Percentiles rank a stretch among this genome's conserved stretches.
These are phyloP conservation scores for Sclerospora graminicola DNA, from an alignment of 352 stramenopile species.

Conservation along the genomic window DNA sequence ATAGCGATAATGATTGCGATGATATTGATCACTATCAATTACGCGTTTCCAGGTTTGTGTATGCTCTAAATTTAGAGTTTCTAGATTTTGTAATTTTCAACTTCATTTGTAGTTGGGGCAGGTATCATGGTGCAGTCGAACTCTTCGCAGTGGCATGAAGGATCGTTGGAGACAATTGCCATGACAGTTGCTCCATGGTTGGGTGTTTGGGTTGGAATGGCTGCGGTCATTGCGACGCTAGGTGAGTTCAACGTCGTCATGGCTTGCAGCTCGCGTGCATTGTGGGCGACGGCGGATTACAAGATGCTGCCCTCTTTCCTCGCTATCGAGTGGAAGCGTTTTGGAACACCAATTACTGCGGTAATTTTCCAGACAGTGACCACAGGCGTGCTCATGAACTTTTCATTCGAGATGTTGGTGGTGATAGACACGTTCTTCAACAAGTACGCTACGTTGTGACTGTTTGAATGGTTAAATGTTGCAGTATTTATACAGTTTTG, in stretches of 20 bases:
- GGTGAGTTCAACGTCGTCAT: constrained; percentile 85
- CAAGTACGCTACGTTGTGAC: too few species aligned
- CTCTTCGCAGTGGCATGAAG: constrained; percentile 59
- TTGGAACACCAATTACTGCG: constrained; percentile 66
- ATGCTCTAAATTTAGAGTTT: neutral
- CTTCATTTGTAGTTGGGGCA: constrained; percentile 31
- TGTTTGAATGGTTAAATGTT: too few species aligned
- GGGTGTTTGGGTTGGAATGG: constrained; percentile 70
- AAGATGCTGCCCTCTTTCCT: constrained; percentile 71
- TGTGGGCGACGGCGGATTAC: constrained; percentile 78
- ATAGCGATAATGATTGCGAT: constrained; percentile 77
- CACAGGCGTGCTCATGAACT: constrained; percentile 75
- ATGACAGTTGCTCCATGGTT: constrained; percentile 66
- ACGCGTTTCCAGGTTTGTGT: constrained; percentile 54
- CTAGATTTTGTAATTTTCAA: neutral
- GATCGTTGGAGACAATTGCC: constrained; percentile 63
- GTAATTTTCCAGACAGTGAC: constrained; percentile 69
- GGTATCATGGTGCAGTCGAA: constrained; percentile 73
- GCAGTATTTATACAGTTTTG: neutral
- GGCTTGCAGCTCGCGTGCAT: constrained; percentile 66
- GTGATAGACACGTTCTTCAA: constrained; percentile 73
- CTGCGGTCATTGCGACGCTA: constrained; percentile 65
- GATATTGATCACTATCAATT: constrained; percentile 77
- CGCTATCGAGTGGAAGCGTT: constrained; percentile 56
- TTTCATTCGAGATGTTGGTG: constrained; percentile 75